Percentiles rank a stretch among this genome's conserved stretches.
Evolutionary conservation across 306 rosid genomes (phyloP).

Genomic region (Acmispon strigosus): DNA sequence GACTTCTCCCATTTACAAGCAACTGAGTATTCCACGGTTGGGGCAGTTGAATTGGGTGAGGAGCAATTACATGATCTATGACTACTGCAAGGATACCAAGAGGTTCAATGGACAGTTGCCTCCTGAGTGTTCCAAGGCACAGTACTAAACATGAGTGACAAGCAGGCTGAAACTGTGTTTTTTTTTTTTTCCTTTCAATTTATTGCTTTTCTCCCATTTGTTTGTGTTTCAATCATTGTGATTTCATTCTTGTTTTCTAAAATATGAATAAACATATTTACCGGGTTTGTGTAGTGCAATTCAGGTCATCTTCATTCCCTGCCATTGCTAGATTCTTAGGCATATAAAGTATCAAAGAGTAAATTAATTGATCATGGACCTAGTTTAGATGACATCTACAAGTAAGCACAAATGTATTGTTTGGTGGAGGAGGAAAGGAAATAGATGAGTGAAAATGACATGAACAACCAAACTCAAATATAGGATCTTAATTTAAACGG

Average conservation of each 20-base stretch:
- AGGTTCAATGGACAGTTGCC: constrained; percentile 57
- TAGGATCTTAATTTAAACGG: too few species aligned
- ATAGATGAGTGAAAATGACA: too few species aligned
- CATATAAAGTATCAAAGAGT: not conserved
- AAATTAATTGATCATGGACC: not conserved
- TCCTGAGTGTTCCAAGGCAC: constrained; percentile 49
- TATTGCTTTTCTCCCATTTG: constrained; percentile 3
- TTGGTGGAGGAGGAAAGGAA: too few species aligned
- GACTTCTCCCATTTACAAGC: constrained; percentile 44
- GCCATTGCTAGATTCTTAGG: not conserved
- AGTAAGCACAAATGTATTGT: too few species aligned
- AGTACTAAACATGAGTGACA: constrained; percentile 25
- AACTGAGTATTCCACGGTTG: constrained; percentile 27
- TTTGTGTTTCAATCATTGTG: constrained; percentile 11
- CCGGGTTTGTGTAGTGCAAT: not conserved
- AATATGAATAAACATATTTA: not conserved
- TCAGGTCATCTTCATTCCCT: not conserved
- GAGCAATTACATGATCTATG: constrained; percentile 55
- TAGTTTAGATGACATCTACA: too few species aligned
- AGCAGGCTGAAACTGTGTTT: not conserved
- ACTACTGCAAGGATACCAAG: constrained; percentile 61
- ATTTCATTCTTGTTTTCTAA: constrained; percentile 8
- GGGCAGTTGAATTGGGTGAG: constrained; percentile 56
- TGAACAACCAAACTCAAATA: too few species aligned
- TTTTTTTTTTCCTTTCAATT: not conserved